phyloP scores from a whole-genome alignment of 2,329 filamentous ascomycete genomes.

The Aspergillus unguis region DNA sequence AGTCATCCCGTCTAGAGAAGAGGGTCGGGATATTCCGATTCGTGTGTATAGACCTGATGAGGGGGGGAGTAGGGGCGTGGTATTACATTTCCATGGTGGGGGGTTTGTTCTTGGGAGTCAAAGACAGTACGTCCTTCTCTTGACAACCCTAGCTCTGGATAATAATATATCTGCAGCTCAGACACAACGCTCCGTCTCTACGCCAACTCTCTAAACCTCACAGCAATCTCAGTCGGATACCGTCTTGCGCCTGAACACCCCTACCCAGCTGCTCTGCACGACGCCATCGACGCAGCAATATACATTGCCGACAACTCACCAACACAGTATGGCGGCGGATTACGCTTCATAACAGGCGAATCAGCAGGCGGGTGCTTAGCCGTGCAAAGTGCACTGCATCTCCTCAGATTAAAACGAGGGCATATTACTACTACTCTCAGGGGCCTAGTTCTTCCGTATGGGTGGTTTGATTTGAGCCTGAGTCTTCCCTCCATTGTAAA shows the following conservation, averaged over 20 bases:
- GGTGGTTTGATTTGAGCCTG: slow-evolving; percentile 2
- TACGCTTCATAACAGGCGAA: slow-evolving; percentile 8
- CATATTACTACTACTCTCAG: background rate
- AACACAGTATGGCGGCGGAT: background rate
- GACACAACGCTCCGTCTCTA: slow-evolving; percentile 50
- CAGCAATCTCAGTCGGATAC: slow-evolving; percentile 57
- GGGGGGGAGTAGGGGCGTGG: slow-evolving; percentile 43
- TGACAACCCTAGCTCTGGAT: background rate
- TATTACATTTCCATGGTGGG: slow-evolving; percentile 57
- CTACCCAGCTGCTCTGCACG: slow-evolving; percentile 45
- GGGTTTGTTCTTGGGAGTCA: slow-evolving; percentile 39
- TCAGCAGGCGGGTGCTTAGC: slow-evolving; percentile 8
- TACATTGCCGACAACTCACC: slow-evolving; percentile 2
- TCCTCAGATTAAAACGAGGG: background rate
- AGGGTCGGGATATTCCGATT: slow-evolving; percentile 50
- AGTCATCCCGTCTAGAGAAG: slow-evolving; percentile 52
- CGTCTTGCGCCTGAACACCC: slow-evolving; percentile 59
- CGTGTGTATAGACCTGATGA: slow-evolving; percentile 52
- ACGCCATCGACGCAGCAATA: slow-evolving; percentile 6
- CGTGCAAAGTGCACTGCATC: background rate
- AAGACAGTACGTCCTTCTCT: slow-evolving; percentile 5
- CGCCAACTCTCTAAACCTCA: slow-evolving; percentile 49
- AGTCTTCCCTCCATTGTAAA: background rate
- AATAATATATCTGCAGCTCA: slow-evolving; percentile 28
- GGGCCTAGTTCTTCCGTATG: slow-evolving; percentile 3